These are phyloP conservation scores for Trapa bicornis DNA, from an alignment of 345 rosid genomes.

Conservation along the genomic window DNA sequence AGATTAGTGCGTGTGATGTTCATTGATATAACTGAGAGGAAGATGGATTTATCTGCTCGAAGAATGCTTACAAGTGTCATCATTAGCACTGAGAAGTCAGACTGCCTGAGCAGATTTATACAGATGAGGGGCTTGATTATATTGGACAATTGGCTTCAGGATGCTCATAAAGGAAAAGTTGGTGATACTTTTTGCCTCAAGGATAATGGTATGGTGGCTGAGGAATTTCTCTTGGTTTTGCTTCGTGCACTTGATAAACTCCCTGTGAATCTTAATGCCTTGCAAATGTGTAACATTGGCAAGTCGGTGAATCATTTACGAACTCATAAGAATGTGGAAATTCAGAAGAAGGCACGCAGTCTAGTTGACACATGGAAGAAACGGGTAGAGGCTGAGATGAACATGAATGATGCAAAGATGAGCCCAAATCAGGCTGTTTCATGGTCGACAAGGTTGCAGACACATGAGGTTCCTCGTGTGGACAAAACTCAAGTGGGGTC, in stretches of 20 bases:
- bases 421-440: slow-evolving; percentile 46
- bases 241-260: slow-evolving; percentile 86
- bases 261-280: slow-evolving; percentile 80
- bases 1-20: slow-evolving; percentile 66
- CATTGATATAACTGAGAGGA: slow-evolving; percentile 54
- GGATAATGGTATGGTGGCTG: slow-evolving; percentile 51
- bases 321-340: slow-evolving; percentile 60
- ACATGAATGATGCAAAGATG: slow-evolving; percentile 42
- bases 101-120: slow-evolving; percentile 66
- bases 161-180: slow-evolving; percentile 72
- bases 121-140: slow-evolving; percentile 74
- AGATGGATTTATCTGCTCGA: slow-evolving; percentile 51
- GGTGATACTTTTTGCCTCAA: slow-evolving; percentile 53
- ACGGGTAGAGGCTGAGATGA: slow-evolving; percentile 88
- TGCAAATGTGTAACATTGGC: slow-evolving; percentile 81
- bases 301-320: slow-evolving; percentile 85
- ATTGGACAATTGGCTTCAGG: slow-evolving; percentile 95
- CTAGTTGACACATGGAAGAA: slow-evolving; percentile 95
- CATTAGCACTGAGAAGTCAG: slow-evolving; percentile 77
- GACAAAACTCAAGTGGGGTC: slow-evolving; percentile 44
- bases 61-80: slow-evolving; percentile 57
- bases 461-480: slow-evolving; percentile 47
- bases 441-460: slow-evolving; percentile 56
- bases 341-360: slow-evolving; percentile 81
- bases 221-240: slow-evolving; percentile 59